Percentiles rank a stretch among this genome's conserved stretches.
Conservation (phyloP, 768 basidiomycete species). For the Sporobolomyces roseus region DNA sequence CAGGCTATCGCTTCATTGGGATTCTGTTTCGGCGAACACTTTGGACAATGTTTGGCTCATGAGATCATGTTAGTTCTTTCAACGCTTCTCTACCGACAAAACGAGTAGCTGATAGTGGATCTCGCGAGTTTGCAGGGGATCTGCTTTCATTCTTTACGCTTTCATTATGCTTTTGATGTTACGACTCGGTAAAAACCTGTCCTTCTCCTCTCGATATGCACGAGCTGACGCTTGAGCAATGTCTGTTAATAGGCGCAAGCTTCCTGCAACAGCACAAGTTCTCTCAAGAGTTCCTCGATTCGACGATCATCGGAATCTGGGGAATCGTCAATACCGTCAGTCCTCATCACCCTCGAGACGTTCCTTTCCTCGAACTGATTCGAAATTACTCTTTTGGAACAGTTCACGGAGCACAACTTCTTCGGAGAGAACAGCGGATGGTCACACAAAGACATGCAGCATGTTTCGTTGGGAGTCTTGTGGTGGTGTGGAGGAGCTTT, state of each 20-base stretch:
- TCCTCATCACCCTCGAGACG: too few relatives aligned
- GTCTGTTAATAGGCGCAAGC: too few relatives aligned
- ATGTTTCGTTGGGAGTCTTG: constrained; percentile 76
- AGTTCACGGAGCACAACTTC: constrained; percentile 56
- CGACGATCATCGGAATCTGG: constrained; percentile 48
- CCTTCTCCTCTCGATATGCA: too few relatives aligned
- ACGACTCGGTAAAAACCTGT: too few relatives aligned
- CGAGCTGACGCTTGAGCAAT: too few relatives aligned
- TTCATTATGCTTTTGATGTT: constrained; percentile 74
- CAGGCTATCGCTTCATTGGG: constrained; percentile 50
- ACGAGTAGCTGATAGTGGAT: too few relatives aligned
- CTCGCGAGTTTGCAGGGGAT: too few relatives aligned
- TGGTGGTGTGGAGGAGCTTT: constrained; percentile 92
- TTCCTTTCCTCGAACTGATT: not conserved
- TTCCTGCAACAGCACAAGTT: constrained; percentile 55
- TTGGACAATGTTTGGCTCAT: constrained; percentile 69
- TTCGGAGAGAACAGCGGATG: constrained; percentile 57
- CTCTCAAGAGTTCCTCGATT: constrained; percentile 51
- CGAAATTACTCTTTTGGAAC: not conserved
- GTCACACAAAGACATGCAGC: constrained; percentile 77
- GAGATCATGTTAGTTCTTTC: too few relatives aligned
- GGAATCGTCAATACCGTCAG: constrained; percentile 78
- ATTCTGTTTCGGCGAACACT: constrained; percentile 71
- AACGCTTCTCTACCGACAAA: too few relatives aligned
- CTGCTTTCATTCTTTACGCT: constrained; percentile 84